A percentile compares a stretch with the other conserved stretches of the same genome.
Conservation (phyloP, 768 basidiomycete genomes). For the Scleroderma citrinum region DNA sequence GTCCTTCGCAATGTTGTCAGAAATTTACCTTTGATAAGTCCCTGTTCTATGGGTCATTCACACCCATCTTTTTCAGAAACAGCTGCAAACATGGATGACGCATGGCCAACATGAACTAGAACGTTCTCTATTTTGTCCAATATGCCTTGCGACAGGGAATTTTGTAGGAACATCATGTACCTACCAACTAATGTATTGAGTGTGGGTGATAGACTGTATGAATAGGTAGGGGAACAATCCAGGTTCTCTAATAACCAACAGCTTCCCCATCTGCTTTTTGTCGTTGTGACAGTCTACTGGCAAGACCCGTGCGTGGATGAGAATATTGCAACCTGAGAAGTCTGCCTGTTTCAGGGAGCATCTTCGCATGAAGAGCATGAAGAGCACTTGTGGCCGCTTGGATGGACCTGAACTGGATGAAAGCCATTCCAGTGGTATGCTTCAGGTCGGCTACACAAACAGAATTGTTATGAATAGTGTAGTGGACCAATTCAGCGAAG, state of each 20-base stretch:
- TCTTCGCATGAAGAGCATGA: constrained; percentile 30
- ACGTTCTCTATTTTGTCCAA: too few species aligned
- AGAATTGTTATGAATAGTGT: neutral
- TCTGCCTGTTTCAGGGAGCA: constrained; percentile 5
- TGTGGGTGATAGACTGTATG: neutral
- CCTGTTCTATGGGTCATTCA: too few species aligned
- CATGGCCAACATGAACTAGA: too few species aligned
- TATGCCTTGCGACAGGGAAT: too few species aligned
- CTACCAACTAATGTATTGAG: neutral
- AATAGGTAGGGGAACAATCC: too few species aligned
- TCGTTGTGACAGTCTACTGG: neutral
- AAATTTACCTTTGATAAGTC: too few species aligned
- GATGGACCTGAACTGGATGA: constrained; percentile 46
- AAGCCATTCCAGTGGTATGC: constrained; percentile 35
- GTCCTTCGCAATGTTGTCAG: too few species aligned
- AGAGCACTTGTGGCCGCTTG: constrained; percentile 46
- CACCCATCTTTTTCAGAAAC: too few species aligned
- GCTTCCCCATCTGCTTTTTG: neutral
- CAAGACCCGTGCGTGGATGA: neutral
- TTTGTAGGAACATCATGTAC: neutral
- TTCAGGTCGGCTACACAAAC: constrained; percentile 30
- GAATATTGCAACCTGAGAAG: constrained; percentile 10
- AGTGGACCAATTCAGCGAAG: neutral
- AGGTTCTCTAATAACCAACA: neutral
- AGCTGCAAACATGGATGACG: too few species aligned